Conservation (phyloP, 805 yeast species). For the Hagleromyces aurorensis region DNA sequence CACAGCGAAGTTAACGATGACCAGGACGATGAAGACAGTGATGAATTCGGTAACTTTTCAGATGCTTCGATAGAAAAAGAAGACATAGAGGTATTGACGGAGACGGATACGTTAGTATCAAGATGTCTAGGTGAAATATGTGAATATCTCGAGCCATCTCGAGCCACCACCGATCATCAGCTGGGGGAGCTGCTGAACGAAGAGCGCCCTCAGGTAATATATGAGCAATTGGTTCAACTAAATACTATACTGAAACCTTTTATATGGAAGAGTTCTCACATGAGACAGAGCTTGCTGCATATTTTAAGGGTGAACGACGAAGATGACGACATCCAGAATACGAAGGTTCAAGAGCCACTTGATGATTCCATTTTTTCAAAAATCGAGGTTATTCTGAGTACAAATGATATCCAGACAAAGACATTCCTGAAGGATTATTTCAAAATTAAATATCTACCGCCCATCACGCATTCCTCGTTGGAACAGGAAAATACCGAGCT, state of each 20-base stretch:
- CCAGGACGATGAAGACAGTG: slow-evolving; percentile 16
- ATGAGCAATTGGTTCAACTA: slow-evolving; percentile 24
- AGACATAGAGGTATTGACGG: not conserved
- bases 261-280: slow-evolving; percentile 23
- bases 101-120: not conserved
- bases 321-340: slow-evolving; percentile 1
- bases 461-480: slow-evolving; percentile 11
- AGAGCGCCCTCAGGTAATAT: slow-evolving; percentile 27
- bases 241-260: slow-evolving; percentile 18
- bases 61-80: slow-evolving; percentile 25
- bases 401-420: slow-evolving; percentile 3
- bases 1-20: too few relatives aligned
- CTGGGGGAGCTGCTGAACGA: slow-evolving; percentile 16
- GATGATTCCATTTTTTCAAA: slow-evolving; percentile 18
- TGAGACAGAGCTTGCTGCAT: slow-evolving; percentile 21
- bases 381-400: slow-evolving; percentile 7
- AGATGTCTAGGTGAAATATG: slow-evolving; percentile 5
- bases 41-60: slow-evolving; percentile 32
- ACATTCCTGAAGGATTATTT: slow-evolving; percentile 16
- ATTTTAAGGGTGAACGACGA: slow-evolving; percentile 21
- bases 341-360: slow-evolving; percentile 6
- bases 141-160: too few relatives aligned
- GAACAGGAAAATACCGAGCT: slow-evolving; percentile 11
- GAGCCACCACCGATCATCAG: not conserved
- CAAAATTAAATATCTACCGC: slow-evolving; percentile 13